Conservation (phyloP, 345 rosid species). For the Salix arbutifolia region DNA sequence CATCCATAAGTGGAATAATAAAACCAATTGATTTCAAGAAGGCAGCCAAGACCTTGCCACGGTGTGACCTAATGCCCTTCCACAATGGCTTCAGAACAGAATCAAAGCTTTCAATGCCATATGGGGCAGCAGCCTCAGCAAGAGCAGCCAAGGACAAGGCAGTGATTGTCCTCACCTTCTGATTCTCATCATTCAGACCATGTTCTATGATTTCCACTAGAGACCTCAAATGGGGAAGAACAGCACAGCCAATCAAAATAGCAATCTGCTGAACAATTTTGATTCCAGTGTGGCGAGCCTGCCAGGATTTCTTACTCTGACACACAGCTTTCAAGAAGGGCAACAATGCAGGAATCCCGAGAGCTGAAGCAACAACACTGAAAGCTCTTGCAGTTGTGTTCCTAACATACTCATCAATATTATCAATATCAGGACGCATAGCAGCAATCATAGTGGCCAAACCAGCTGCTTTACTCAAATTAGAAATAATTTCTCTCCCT, state of each 20-base stretch:
- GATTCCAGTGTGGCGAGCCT: slow-evolving; percentile 98
- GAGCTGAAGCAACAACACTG: slow-evolving; percentile 99
- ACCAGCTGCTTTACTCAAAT: slow-evolving; percentile 97
- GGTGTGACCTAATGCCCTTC: slow-evolving; percentile 98
- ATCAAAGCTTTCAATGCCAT: slow-evolving; percentile 97
- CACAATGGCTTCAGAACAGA: slow-evolving; percentile 95
- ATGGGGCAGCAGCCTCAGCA: slow-evolving; percentile 99
- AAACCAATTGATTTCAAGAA: slow-evolving; percentile 99
- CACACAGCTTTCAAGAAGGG: slow-evolving; percentile 98
- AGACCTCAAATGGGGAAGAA: slow-evolving; percentile 87
- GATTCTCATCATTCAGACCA: slow-evolving; percentile 95
- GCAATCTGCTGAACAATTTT: slow-evolving; percentile 99
- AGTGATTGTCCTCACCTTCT: slow-evolving; percentile 95
- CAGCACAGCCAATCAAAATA: slow-evolving; percentile 96
- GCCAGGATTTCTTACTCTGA: slow-evolving; percentile 99
- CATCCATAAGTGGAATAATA: slow-evolving; percentile 97
- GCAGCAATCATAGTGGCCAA: slow-evolving; percentile 99
- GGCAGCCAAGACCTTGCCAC: slow-evolving; percentile 99
- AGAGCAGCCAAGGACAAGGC: slow-evolving; percentile 99
- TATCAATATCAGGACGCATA: slow-evolving; percentile 99
- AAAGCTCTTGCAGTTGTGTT: slow-evolving; percentile 99
- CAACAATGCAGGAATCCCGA: slow-evolving; percentile 87
- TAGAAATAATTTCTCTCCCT: slow-evolving; percentile 97
- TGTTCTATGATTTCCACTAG: slow-evolving; percentile 91
- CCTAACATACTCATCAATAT: slow-evolving; percentile 95